Percentiles rank a stretch among this genome's conserved stretches.
phyloP scores from a whole-genome alignment of 805 yeast genomes.

The Metahyphopichia silvanorum region DNA sequence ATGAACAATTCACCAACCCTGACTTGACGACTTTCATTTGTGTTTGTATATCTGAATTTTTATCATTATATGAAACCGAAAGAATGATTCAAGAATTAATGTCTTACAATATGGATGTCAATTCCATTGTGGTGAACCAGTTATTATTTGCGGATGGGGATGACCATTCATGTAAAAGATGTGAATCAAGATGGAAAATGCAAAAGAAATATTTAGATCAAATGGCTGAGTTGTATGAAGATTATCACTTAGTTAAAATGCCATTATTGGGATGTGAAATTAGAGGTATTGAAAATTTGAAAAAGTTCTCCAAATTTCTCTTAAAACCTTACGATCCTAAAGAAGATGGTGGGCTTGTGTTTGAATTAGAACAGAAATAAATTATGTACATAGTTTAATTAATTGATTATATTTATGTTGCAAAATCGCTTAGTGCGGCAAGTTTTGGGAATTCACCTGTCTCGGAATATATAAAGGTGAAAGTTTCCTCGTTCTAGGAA shows the following conservation, averaged over 20 bases:
- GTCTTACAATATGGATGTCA: conserved; percentile 93
- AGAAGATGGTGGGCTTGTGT: conserved; percentile 50
- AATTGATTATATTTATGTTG: too few species aligned
- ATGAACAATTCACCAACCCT: conserved; percentile 92
- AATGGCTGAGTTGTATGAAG: conserved; percentile 94
- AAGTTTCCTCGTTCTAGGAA: too few species aligned
- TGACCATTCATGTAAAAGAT: conserved; percentile 77
- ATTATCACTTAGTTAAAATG: conserved; percentile 92
- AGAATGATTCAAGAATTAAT: conserved; percentile 95
- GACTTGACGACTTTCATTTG: conserved; percentile 94
- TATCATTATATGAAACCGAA: conserved; percentile 95
- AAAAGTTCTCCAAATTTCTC: conserved; percentile 78
- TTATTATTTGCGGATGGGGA: conserved; percentile 80
- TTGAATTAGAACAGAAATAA: conserved; percentile 51
- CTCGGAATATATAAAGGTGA: too few species aligned
- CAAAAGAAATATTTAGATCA: conserved; percentile 93
- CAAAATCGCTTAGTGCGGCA: too few species aligned
- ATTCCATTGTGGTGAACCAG: conserved; percentile 94
- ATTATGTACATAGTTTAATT: conserved; percentile 1
- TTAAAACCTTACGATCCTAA: conserved; percentile 73
- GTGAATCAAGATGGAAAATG: conserved; percentile 92
- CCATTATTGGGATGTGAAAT: conserved; percentile 95
- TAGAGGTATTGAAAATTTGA: conserved; percentile 85
- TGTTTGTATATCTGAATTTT: conserved; percentile 95
- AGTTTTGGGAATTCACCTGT: too few species aligned